Conservation (phyloP, 129 eudicot genomes). For the Tagetes erecta region DNA sequence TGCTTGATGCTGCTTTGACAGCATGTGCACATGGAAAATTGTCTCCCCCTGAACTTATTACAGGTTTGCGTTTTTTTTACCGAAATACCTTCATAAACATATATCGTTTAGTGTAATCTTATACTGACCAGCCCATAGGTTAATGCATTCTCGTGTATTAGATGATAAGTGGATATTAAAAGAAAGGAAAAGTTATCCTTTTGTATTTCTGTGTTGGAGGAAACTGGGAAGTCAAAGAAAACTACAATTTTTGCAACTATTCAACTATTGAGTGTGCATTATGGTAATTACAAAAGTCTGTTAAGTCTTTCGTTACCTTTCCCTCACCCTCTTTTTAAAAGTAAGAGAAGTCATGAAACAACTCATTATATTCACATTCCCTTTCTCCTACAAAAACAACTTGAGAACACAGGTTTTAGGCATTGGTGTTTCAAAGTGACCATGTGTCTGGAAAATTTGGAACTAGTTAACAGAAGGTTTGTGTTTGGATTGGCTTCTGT, state of each 20-base stretch:
- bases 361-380: background rate
- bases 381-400: background rate
- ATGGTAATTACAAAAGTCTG: background rate
- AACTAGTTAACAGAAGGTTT: background rate
- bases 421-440: background rate
- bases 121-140: background rate
- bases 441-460: background rate
- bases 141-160: background rate
- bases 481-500: background rate
- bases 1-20: slow-evolving; percentile 86
- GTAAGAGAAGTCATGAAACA: background rate
- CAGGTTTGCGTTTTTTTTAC: slow-evolving; percentile 49
- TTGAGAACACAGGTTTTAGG: background rate
- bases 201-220: background rate
- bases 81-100: background rate
- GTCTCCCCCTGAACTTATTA: slow-evolving; percentile 91
- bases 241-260: background rate
- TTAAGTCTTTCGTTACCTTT: background rate
- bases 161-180: background rate
- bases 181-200: background rate
- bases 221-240: background rate
- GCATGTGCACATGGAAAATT: slow-evolving; percentile 82
- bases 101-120: background rate
- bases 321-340: background rate
- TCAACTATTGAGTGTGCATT: background rate